Evolutionary conservation across 2,329 filamentous ascomycete genomes (phyloP).

Genomic region (Metarhizium humberi): DNA sequence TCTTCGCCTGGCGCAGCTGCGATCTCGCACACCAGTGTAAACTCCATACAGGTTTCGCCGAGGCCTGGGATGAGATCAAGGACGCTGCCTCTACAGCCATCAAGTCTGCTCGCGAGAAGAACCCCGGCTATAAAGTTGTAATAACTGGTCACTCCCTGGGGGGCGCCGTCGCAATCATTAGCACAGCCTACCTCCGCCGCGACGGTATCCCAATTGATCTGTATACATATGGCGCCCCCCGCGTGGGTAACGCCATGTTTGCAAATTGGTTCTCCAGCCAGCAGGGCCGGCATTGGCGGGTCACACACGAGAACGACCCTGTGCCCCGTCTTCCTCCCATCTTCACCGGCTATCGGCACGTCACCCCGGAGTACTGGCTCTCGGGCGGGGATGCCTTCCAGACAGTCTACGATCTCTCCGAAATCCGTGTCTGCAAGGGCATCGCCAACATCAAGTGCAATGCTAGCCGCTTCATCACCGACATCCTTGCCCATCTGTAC

Average conservation of each 20-base stretch:
- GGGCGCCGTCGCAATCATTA: slow-evolving; percentile 53
- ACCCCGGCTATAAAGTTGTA: slow-evolving; percentile 45
- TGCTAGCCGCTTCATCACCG: slow-evolving; percentile 34
- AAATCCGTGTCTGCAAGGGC: slow-evolving; percentile 40
- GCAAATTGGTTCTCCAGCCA: slow-evolving; percentile 44
- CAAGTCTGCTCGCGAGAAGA: slow-evolving; percentile 27
- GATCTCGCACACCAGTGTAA: slow-evolving; percentile 31
- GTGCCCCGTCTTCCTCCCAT: slow-evolving; percentile 58
- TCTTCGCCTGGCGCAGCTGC: slow-evolving; percentile 21
- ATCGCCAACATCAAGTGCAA: slow-evolving; percentile 40
- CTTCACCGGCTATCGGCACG: slow-evolving; percentile 52
- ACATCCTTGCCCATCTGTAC: slow-evolving; percentile 34
- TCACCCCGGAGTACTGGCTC: slow-evolving; percentile 63
- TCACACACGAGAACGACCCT: slow-evolving; percentile 59
- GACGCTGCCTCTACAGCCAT: slow-evolving; percentile 32
- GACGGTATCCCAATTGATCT: slow-evolving; percentile 39
- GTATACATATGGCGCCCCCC: slow-evolving; percentile 60
- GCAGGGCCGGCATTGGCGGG: slow-evolving; percentile 45
- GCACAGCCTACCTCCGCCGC: slow-evolving; percentile 43
- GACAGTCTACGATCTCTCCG: slow-evolving; percentile 25
- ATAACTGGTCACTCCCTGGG: slow-evolving; percentile 63
- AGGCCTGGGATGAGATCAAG: slow-evolving; percentile 47
- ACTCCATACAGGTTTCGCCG: slow-evolving; percentile 49
- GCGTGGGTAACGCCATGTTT: slow-evolving; percentile 50
- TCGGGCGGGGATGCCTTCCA: slow-evolving; percentile 21